Conservation (phyloP, 108 stramenopile species). For the Nannochloropsis salina region DNA sequence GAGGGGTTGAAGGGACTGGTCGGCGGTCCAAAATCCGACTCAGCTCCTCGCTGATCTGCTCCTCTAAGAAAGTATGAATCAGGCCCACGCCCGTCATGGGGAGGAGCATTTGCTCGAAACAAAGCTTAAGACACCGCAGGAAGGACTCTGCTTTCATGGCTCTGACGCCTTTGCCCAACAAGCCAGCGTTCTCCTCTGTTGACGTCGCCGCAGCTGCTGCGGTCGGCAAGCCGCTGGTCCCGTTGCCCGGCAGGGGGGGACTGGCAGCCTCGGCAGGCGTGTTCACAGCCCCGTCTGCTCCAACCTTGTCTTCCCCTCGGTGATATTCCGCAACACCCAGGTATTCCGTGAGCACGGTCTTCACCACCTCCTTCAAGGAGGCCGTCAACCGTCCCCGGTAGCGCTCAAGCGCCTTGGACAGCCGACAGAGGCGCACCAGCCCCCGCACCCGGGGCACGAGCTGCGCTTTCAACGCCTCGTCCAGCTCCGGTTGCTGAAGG, state of each 20-base stretch:
- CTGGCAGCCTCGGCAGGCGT: not conserved
- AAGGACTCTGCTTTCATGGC: slow-evolving; percentile 30
- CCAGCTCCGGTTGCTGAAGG: not conserved
- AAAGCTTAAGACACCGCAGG: slow-evolving; percentile 34
- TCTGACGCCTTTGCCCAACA: slow-evolving; percentile 29
- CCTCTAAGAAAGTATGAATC: not conserved
- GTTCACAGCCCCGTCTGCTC: not conserved
- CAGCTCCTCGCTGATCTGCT: slow-evolving; percentile 2
- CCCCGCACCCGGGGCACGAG: slow-evolving; percentile 32
- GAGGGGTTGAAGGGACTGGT: not conserved
- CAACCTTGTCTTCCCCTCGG: not conserved
- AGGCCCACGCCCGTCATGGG: not conserved
- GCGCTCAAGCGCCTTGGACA: slow-evolving; percentile 34
- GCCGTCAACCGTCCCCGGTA: slow-evolving; percentile 28
- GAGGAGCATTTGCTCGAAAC: slow-evolving; percentile 42
- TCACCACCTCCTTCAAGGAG: slow-evolving; percentile 39
- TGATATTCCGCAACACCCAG: slow-evolving; percentile 26
- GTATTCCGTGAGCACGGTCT: slow-evolving; percentile 41
- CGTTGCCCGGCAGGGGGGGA: not conserved
- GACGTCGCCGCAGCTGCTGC: not conserved
- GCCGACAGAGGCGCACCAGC: slow-evolving; percentile 30
- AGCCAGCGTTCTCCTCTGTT: slow-evolving; percentile 1
- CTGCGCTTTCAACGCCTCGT: not conserved
- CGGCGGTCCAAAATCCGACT: not conserved
- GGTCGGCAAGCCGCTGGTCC: not conserved